These are phyloP conservation scores for Platismatia glauca DNA, from an alignment of 495 filamentous ascomycete genomes.

Conservation along the genomic window DNA sequence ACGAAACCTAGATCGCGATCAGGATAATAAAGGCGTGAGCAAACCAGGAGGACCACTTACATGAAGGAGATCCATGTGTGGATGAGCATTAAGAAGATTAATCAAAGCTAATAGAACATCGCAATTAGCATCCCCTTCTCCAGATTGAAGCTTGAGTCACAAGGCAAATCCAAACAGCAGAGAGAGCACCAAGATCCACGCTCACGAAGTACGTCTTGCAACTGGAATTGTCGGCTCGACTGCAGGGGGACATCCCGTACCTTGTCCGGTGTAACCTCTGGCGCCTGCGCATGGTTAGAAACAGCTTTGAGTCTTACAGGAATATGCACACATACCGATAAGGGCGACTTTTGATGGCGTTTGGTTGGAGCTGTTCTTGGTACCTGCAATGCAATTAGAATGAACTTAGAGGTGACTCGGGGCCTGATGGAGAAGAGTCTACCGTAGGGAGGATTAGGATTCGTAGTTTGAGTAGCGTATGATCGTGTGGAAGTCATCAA, in stretches of 20 bases:
- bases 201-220: not conserved
- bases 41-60: not conserved
- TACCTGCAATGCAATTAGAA: not conserved
- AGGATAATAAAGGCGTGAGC: not conserved
- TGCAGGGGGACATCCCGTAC: not conserved
- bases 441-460: conserved; percentile 96
- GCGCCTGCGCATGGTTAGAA: conserved; percentile 33
- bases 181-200: not conserved
- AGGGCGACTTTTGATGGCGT: conserved; percentile 77
- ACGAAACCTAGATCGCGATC: conserved; percentile 52
- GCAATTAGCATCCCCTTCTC: not conserved
- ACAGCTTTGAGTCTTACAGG: not conserved
- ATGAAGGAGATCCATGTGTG: conserved; percentile 86
- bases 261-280: conserved; percentile 88
- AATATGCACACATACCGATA: conserved; percentile 47
- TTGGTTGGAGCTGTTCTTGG: conserved; percentile 78
- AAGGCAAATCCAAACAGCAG: not conserved
- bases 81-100: conserved; percentile 78
- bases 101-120: conserved; percentile 52
- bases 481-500: conserved; percentile 25
- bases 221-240: not conserved
- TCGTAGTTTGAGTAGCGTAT: conserved; percentile 60
- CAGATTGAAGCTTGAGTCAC: not conserved
- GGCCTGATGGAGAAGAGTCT: conserved; percentile 13
- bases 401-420: not conserved